Conservation (phyloP, 306 rosid species). For the Acmispon strigosus region DNA sequence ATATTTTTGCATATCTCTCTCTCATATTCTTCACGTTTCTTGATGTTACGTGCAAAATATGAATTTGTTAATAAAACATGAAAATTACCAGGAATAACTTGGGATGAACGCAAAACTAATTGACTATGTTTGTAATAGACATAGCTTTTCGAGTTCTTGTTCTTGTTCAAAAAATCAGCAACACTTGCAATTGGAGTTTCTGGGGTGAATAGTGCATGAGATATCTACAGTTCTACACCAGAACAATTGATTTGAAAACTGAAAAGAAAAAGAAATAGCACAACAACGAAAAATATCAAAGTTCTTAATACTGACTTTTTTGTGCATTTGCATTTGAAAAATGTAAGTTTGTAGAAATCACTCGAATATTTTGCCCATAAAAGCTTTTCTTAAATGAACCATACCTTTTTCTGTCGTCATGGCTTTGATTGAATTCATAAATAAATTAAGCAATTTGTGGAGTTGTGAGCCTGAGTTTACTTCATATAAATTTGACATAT, state of each 20-base stretch:
- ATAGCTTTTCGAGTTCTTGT: not conserved
- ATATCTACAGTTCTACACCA: not conserved
- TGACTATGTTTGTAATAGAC: not conserved
- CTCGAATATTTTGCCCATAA: not conserved
- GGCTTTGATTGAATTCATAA: not conserved
- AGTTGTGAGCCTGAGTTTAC: conserved; percentile 2
- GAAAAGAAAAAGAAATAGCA: not conserved
- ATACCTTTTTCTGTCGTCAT: not conserved
- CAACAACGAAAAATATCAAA: not conserved
- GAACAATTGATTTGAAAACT: not conserved
- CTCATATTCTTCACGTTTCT: not conserved
- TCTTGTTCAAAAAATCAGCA: not conserved
- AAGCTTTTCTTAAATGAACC: not conserved
- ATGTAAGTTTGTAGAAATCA: not conserved
- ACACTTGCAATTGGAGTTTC: not conserved
- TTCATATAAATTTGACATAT: not conserved
- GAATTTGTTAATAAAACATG: not conserved
- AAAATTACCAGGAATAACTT: not conserved
- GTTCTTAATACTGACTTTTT: not conserved
- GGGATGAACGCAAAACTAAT: not conserved
- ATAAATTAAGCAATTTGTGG: not conserved
- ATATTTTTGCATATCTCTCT: not conserved
- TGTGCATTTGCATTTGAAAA: not conserved
- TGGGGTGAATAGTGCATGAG: not conserved
- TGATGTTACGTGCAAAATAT: not conserved